Evolutionary conservation across 352 stramenopile species (phyloP), one percentile per base, ranked within the genome.

Genomic region (Phytophthora constricta): DNA sequence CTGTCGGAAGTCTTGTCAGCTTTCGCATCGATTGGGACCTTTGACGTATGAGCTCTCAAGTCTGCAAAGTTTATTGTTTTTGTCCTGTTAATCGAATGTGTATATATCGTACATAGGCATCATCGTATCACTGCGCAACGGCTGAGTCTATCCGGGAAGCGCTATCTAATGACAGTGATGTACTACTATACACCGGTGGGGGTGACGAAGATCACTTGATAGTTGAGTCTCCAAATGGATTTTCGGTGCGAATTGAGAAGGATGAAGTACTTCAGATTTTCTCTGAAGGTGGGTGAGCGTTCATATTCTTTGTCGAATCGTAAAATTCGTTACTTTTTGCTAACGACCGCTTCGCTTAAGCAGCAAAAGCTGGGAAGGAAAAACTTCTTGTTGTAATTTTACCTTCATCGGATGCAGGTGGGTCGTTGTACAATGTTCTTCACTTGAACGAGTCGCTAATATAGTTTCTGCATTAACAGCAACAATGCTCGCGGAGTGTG

Each of bases 401-500:
- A 17, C 61, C 49, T 19, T 76, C 71, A 1, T 14, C 39, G 46
- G 65, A 70, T 41, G 59, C 68, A 65, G 77, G 77, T 84, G 63
- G 58, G 31, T 13, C 41, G 16, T 53, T 4, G 52, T 54, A 58
- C 46, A 45, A 13, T 1, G 41, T 34, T 50, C 42, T 57, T 46
- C 5, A 5, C 27, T 22, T 13, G 4, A 47, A 13, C 22, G 41
- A 23, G 16, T 17, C 57, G 41, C 52, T 39, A 39, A 31, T 19
- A 4, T 27, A 14, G 37, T 55, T 9, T 41, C n/a, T n/a, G n/a
- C 9, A 58, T 41, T 17, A 25, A n/a, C 50, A 91, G 84, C 77
- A 27, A 73, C 74, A 62, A 69, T 87, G 51, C 62, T 92, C 65
- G 72, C 80, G 7, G 70, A 70, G 7, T 79, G 75, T 34, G 84